Percentiles rank a stretch among this genome's conserved stretches.
These are phyloP conservation scores for Citrus medica DNA, from an alignment of 345 rosid species.

Conservation along the genomic window DNA sequence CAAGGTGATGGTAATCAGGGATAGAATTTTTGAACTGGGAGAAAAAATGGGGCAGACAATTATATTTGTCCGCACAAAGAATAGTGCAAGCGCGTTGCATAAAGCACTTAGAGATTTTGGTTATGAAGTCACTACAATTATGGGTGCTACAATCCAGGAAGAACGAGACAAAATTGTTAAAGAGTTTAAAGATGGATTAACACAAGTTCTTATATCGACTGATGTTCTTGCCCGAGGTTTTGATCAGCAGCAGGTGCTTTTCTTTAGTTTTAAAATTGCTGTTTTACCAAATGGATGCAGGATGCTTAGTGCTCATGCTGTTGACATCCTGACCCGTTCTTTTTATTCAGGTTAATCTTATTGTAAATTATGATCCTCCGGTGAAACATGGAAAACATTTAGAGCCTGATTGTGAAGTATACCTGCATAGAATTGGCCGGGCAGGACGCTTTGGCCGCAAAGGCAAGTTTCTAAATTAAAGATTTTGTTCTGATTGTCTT, in stretches of 20 bases:
- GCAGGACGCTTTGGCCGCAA: slow-evolving; percentile 97
- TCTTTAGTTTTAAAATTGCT: not conserved
- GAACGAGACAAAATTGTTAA: slow-evolving; percentile 82
- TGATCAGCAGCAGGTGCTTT: slow-evolving; percentile 77
- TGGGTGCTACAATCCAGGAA: slow-evolving; percentile 56
- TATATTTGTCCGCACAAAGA: slow-evolving; percentile 66
- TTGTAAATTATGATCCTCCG: slow-evolving; percentile 80
- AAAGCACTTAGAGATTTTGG: slow-evolving; percentile 63
- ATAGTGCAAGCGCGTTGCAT: slow-evolving; percentile 59
- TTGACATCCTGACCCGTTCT: not conserved
- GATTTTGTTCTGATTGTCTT: not conserved
- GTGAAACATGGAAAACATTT: slow-evolving; percentile 40
- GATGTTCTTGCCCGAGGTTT: slow-evolving; percentile 92
- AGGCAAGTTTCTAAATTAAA: slow-evolving; percentile 36
- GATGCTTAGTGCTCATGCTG: not conserved
- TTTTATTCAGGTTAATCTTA: slow-evolving; percentile 72
- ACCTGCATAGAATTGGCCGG: slow-evolving; percentile 95
- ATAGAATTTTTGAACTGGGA: slow-evolving; percentile 79
- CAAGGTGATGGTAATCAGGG: slow-evolving; percentile 72
- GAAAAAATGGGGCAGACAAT: slow-evolving; percentile 83
- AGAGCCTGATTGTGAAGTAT: slow-evolving; percentile 86
- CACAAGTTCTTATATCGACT: slow-evolving; percentile 86
- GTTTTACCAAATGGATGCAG: not conserved
- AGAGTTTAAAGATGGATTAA: slow-evolving; percentile 83
- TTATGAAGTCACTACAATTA: slow-evolving; percentile 80